Evolutionary conservation across 2,329 filamentous ascomycete species (phyloP), one percentile per base, ranked within the genome.

Genomic region (Lasiodiplodia citricola): DNA sequence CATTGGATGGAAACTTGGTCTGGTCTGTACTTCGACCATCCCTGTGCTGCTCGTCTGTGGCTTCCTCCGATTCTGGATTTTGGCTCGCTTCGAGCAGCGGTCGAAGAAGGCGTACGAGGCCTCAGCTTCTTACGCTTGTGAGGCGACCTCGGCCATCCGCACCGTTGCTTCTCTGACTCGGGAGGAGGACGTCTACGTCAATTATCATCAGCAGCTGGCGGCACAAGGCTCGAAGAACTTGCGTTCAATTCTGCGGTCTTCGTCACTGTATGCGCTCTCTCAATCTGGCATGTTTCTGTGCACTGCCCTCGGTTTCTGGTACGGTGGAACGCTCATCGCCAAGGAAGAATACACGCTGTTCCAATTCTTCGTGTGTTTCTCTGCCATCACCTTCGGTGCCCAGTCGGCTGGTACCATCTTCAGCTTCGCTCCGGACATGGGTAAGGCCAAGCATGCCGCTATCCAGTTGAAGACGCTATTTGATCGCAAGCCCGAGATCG

Each of bases 351-450:
- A 96, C 79, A 69, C 55, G 2, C 86, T 93, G 74, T 95, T 95
- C 79, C 91, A 94, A 73, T 98, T 98, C 86, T 98, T 97, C 82
- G 85, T 97, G 57, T 94, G 92, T 75, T 97, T 97, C 81, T 89
- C 91, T 70, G 87, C 93, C 56, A 88, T 98, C 74, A 92, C 97
- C 75, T 97, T 97, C 75, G 93, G 94, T 67, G 92, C 94, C 0
- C 95, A 98, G 79, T 96, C 94, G 4, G 95, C 95, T 1, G 95
- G 95, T 8, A 91, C 90, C 16, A 91, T 95, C 75, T 97, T 96
- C 84, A 93, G 89, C 5, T 97, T 95, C 78, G 93, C 93, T 0
- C 93, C 94, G 0, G 93, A 97, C 72, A 96, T 97, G 91, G 91
- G 93, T 72, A 97, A 98, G 82, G 94, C 94, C 0, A 93, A 93